A percentile compares a stretch with the other conserved stretches of the same genome.
phyloP scores from a whole-genome alignment of 1,139 yeast species.

The Groenewaldozyma sp. region DNA sequence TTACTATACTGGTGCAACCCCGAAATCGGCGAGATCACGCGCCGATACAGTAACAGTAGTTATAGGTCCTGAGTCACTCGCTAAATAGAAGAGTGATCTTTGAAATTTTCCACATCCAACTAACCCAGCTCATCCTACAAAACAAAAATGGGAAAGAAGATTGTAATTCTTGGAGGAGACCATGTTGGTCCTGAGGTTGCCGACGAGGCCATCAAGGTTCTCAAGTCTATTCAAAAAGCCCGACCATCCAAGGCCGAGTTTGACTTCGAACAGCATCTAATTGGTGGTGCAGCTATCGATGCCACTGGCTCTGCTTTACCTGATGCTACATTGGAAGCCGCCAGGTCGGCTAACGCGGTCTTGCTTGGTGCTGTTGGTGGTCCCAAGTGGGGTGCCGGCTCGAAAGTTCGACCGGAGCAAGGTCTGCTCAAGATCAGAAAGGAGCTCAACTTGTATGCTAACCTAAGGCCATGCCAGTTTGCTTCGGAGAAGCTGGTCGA shows the following conservation, averaged over 20 bases:
- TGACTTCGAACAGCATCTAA: constrained; percentile 70
- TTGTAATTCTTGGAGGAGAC: constrained; percentile 91
- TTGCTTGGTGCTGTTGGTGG: constrained; percentile 97
- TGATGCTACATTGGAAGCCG: constrained; percentile 76
- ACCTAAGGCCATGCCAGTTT: constrained; percentile 92
- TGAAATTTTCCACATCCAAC: too few species aligned
- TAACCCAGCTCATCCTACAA: too few species aligned
- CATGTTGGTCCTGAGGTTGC: constrained; percentile 92
- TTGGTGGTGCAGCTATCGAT: constrained; percentile 98
- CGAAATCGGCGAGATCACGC: too few species aligned
- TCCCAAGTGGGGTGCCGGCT: constrained; percentile 93
- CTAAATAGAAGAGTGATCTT: too few species aligned
- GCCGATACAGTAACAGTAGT: too few species aligned
- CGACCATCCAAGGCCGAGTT: constrained; percentile 54
- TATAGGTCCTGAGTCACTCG: too few species aligned
- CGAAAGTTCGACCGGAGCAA: constrained; percentile 85
- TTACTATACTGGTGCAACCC: too few species aligned
- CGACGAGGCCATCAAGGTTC: constrained; percentile 83
- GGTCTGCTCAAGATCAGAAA: constrained; percentile 90
- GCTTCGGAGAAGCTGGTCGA: constrained; percentile 79
- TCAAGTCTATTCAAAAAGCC: constrained; percentile 60
- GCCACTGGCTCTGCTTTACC: constrained; percentile 91
- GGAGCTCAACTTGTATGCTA: constrained; percentile 88
- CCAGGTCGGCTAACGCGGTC: constrained; percentile 86
- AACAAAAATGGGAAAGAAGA: constrained; percentile 42